Conservation (phyloP, 2,329 filamentous ascomycete species). For the Tolypocladium inflatum region DNA sequence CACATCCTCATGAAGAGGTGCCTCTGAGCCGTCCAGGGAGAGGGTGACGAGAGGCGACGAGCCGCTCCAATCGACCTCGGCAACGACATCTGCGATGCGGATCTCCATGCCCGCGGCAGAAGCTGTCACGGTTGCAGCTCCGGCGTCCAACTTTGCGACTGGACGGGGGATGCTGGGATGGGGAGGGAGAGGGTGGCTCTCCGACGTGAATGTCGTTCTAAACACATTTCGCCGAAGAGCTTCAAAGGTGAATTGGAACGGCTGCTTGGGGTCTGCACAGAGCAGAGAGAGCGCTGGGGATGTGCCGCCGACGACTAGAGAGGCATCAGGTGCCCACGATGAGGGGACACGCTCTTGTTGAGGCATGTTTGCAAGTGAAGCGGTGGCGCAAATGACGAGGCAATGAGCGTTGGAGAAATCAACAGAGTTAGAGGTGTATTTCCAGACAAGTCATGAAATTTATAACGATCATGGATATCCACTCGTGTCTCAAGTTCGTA, state of each 20-base stretch:
- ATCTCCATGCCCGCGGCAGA: neutral
- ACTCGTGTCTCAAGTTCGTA: neutral
- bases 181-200: conserved; percentile 53
- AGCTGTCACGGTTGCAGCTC: neutral
- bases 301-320: conserved; percentile 12
- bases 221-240: conserved; percentile 54
- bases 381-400: neutral
- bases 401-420: neutral
- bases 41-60: conserved; percentile 47
- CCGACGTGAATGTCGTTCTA: conserved; percentile 56
- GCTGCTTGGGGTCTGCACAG: conserved; percentile 15
- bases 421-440: neutral
- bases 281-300: conserved; percentile 11
- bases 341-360: conserved; percentile 19
- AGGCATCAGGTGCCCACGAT: conserved; percentile 16
- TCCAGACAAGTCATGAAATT: neutral
- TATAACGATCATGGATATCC: neutral
- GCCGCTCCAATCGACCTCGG: neutral
- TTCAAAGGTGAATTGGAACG: conserved; percentile 54
- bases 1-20: conserved; percentile 52
- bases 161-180: conserved; percentile 44
- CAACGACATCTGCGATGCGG: neutral
- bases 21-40: conserved; percentile 31
- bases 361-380: conserved; percentile 8
- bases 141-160: conserved; percentile 17